Evolutionary conservation across 2,329 filamentous ascomycete genomes (phyloP).

Genomic region (Colletotrichum tropicicola): DNA sequence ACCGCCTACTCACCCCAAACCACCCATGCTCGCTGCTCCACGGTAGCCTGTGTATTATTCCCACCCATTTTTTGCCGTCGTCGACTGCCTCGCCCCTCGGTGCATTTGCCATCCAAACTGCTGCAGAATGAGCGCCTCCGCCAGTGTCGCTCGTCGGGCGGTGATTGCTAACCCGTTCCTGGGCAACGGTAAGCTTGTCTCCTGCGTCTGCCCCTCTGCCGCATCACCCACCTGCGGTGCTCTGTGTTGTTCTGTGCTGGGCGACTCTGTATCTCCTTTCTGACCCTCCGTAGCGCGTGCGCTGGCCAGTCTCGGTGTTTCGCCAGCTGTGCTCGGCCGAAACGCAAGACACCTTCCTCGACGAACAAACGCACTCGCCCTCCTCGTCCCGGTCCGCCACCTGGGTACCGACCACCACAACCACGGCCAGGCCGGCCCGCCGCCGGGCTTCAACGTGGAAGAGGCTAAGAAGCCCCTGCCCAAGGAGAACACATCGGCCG

Average conservation of each 20-base stretch:
- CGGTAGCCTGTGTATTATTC: background rate
- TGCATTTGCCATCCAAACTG: constrained; percentile 1
- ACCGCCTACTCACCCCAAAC: background rate
- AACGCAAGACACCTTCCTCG: constrained; percentile 55
- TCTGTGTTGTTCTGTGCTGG: background rate
- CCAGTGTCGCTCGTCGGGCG: constrained; percentile 64
- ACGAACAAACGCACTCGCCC: constrained; percentile 60
- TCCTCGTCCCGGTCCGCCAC: constrained; percentile 64
- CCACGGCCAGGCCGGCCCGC: constrained; percentile 69
- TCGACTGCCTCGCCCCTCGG: background rate
- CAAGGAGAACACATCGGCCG: constrained; percentile 55
- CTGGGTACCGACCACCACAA: constrained; percentile 69
- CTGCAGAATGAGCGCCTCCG: constrained; percentile 62
- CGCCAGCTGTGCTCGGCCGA: constrained; percentile 56
- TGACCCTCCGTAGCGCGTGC: constrained; percentile 51
- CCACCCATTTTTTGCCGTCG: background rate
- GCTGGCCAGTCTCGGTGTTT: constrained; percentile 56
- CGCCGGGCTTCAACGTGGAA: constrained; percentile 91
- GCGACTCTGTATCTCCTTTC: constrained; percentile 23
- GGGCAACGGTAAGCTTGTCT: constrained; percentile 52
- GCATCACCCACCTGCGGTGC: background rate
- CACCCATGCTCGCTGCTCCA: constrained; percentile 8
- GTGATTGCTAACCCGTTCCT: constrained; percentile 62
- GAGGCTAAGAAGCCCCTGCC: constrained; percentile 86
- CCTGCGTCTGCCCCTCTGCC: constrained; percentile 15